Evolutionary conservation across 768 basidiomycete species (phyloP), one percentile per base, ranked within the genome.

Genomic region (Nidula microcarpa): DNA sequence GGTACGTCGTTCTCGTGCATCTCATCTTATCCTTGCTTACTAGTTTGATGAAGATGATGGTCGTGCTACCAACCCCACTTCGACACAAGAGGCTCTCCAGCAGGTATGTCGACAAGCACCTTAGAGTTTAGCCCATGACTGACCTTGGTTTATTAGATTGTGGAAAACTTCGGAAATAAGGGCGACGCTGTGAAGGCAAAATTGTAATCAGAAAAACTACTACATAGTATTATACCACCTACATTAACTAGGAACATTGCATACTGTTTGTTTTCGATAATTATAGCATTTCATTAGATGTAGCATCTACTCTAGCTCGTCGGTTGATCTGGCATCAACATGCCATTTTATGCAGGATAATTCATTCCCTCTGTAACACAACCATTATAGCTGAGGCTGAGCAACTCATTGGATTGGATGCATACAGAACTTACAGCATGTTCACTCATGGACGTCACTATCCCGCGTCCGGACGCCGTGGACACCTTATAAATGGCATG

Each of bases 11-110:
- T 13, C 16, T 8, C 2, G 5, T 53, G 23, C 23, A 23, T 23
- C 23, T 23, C 23, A 23, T 23, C 1, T 23, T 23, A 23, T 23
- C 23, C 23, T 23, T 23, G 23, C 23, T 23, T 23, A 23, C 23
- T 23, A 23, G 23, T 23, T 4, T 23, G 23, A 23, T 23, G 23
- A 23, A 23, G 23, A 41, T 59, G 90, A 93, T 62, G 87, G 83
- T 3, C 84, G 89, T 30, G 81, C 93, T 10, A 95, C 92, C 9
- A 73, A 97, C 70, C 97, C 95, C 0, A 63, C 78, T 5, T 80
- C 86, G 6, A 78, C 86, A 5, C 73, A 80, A 32, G 94, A 98
- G 64, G 82, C 91, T 35, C 75, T 94, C 60, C 79, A 87, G 67
- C 86, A 88, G 70, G 85, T 89, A 33, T 4, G 70, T 55, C 17